These are phyloP conservation scores for Ogataea parapolymorpha DNA, from an alignment of 805 yeast species.

Conservation along the genomic window DNA sequence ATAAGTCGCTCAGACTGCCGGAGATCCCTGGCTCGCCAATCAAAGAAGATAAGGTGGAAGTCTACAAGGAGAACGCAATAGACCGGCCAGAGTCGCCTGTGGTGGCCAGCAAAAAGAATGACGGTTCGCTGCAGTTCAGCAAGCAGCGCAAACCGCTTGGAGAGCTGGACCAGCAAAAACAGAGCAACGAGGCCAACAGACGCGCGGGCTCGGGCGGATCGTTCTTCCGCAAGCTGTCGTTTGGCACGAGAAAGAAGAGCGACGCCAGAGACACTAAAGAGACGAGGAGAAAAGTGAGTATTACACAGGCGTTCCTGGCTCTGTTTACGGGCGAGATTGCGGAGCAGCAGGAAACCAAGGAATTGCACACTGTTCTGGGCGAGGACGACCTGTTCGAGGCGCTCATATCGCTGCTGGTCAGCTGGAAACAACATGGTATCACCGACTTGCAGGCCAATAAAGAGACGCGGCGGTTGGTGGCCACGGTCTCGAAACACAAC, in stretches of 20 bases:
- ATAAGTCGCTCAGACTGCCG: constrained; percentile 49
- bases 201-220: constrained; percentile 21
- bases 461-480: constrained; percentile 46
- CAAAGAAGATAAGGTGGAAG: constrained; percentile 26
- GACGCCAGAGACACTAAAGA: constrained; percentile 9
- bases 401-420: constrained; percentile 53
- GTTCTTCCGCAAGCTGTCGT: constrained; percentile 48
- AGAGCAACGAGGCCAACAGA: constrained; percentile 15
- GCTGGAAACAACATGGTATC: constrained; percentile 73
- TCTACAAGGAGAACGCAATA: constrained; percentile 18
- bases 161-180: constrained; percentile 17
- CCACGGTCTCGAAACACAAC: constrained; percentile 59
- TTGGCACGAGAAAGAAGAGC: constrained; percentile 40
- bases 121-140: constrained; percentile 15
- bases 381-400: constrained; percentile 62
- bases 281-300: constrained; percentile 20
- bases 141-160: constrained; percentile 29
- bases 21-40: constrained; percentile 40
- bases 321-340: constrained; percentile 34
- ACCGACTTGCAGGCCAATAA: constrained; percentile 49
- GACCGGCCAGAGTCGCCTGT: constrained; percentile 1
- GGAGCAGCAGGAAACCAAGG: constrained; percentile 28
- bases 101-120: constrained; percentile 12
- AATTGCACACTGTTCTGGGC: constrained; percentile 36
- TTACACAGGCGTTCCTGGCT: constrained; percentile 36